These are phyloP conservation scores for Cairneyella variabilis DNA, from an alignment of 495 filamentous ascomycete genomes.

Conservation along the genomic window DNA sequence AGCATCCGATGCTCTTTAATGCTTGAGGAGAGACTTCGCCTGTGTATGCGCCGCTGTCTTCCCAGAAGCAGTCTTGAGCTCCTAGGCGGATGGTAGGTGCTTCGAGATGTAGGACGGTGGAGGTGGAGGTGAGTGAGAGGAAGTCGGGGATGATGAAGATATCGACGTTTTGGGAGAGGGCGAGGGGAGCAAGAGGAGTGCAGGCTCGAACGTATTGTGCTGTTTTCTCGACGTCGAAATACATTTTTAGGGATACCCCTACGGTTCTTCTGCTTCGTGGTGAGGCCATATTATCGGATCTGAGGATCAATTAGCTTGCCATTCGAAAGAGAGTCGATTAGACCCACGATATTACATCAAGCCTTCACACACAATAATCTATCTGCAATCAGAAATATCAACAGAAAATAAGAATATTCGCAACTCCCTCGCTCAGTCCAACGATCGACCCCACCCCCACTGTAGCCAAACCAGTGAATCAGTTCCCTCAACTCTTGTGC, in stretches of 20 bases:
- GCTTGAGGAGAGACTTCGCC: conserved; percentile 70
- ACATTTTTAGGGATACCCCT: conserved; percentile 80
- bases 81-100: conserved; percentile 55
- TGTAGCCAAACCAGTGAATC: too few species aligned
- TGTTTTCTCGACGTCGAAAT: conserved; percentile 67
- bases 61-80: conserved; percentile 70
- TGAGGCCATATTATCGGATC: conserved; percentile 24
- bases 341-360: too few species aligned
- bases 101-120: conserved; percentile 43
- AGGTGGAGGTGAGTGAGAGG: conserved; percentile 56
- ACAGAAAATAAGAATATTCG: too few species aligned
- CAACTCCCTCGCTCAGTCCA: too few species aligned
- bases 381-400: too few species aligned
- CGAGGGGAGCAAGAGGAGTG: conserved; percentile 29
- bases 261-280: conserved; percentile 61
- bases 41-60: conserved; percentile 66
- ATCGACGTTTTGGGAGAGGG: conserved; percentile 39
- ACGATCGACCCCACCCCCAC: too few species aligned
- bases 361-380: too few species aligned
- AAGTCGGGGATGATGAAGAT: conserved; percentile 74
- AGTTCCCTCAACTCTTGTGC: too few species aligned
- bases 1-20: conserved; percentile 59
- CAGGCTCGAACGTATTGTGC: conserved; percentile 51
- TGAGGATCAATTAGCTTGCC: too few species aligned
- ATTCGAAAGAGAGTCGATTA: too few species aligned